Percentiles rank a stretch among this genome's conserved stretches.
These are phyloP conservation scores for Lithocarpus polystachyus DNA, from an alignment of 306 rosid genomes.

Conservation along the genomic window DNA sequence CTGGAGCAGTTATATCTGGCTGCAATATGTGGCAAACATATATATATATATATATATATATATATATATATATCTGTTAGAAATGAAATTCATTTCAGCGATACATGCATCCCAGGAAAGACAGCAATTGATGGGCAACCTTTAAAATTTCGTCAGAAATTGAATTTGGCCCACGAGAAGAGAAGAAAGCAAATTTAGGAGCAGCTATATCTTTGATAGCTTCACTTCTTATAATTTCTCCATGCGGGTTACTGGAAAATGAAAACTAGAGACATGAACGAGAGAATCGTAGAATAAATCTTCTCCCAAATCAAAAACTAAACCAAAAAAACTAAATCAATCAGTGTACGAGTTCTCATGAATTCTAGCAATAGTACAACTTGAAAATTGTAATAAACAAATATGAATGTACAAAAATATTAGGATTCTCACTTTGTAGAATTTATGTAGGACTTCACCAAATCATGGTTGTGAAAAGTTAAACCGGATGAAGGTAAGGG, in stretches of 20 bases:
- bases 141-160: conserved; percentile 21
- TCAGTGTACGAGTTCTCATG: too few relatives aligned
- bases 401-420: background rate
- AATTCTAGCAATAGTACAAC: too few relatives aligned
- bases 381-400: too few relatives aligned
- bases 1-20: conserved; percentile 37
- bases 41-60: too few relatives aligned
- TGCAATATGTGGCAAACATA: background rate
- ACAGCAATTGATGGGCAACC: background rate
- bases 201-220: background rate
- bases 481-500: conserved; percentile 2
- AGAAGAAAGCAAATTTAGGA: conserved; percentile 16
- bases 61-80: too few relatives aligned
- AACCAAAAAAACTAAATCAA: too few relatives aligned
- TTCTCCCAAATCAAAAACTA: too few relatives aligned
- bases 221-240: conserved; percentile 6
- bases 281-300: background rate
- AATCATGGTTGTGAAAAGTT: background rate
- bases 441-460: background rate
- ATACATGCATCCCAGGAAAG: too few relatives aligned
- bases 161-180: conserved; percentile 35
- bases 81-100: too few relatives aligned
- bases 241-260: background rate
- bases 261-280: background rate
- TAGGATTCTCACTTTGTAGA: background rate